Base-by-base conservation (phyloP, 2,329 filamentous ascomycete genomes). In the Xylaria sp. region DNA sequence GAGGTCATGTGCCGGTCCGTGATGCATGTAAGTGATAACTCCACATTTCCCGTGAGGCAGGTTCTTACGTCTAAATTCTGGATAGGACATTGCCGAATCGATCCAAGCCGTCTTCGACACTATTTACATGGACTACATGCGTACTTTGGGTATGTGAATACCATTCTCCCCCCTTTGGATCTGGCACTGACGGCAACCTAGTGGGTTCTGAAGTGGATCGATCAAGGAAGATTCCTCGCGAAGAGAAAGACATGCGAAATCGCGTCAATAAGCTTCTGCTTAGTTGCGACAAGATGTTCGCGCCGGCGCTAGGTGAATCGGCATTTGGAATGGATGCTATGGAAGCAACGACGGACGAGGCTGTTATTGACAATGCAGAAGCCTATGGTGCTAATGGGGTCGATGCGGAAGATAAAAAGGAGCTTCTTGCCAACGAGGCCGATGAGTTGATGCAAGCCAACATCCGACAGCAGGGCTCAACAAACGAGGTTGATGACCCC, bases 1-100 rank as follows among this genome's bases (percentile, higher is more conserved):
- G 69, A 78, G 0, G 45, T 61, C 1, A 82, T 88, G 77, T 74
- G 73, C 50, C 54, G 39, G 9, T 24, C 39, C 17, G 61, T 76
- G 1, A 62, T 27, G 54, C 48, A 39, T 61, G 71, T 48, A 65
- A 68, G 27, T 64, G 71, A 45, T 69, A 67, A 9, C 30, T 47
- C 36, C 30, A 7, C 34, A 36, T 36, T 36, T 2, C 39, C 17
- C 6, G n/a, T 47, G 54, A 32, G 11, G 21, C 4, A 24, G 21
- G 7, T 30, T 14, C 42, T 61, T 45, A 61, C 14, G n/a, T 1
- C 11, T 57, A n/a, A 51, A 12, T 27, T 32, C 7, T 54, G 12
- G n/a, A 32, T 39, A 69, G 62, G 53, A 61, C 19, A 71, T 76
- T 32, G 19, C 7, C 2, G 56, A 70, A 8, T 36, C 55, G 14